Conservation (phyloP, 306 rosid genomes). For the Castanopsis chinensis region DNA sequence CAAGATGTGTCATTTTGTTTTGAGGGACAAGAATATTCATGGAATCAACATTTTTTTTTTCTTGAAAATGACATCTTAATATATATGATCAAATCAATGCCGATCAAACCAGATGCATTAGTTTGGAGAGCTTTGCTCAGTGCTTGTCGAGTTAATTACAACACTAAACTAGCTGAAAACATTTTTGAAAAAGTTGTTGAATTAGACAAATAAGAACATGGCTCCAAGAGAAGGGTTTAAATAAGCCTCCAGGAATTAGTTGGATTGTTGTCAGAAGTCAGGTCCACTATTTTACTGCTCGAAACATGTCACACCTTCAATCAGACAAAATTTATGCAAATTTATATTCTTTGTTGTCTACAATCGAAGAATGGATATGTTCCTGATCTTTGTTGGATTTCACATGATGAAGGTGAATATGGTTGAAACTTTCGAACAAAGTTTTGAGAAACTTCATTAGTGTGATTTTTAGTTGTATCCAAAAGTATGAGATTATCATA, state of each 20-base stretch:
- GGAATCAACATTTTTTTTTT: no score
- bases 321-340: conserved; percentile 34
- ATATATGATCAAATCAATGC: conserved; percentile 37
- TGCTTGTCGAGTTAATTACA: conserved; percentile 35
- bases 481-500: no score
- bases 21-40: no score
- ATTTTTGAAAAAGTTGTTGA: conserved; percentile 40
- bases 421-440: no score
- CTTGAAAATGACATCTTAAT: no score
- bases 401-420: no score
- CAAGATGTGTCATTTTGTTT: no score
- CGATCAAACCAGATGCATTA: conserved; percentile 38
- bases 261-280: conserved; percentile 42
- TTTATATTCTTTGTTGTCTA: conserved; percentile 29
- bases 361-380: conserved; percentile 30
- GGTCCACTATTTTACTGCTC: conserved; percentile 32
- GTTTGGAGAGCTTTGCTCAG: conserved; percentile 57
- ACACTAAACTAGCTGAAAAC: conserved; percentile 22
- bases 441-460: no score
- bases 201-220: conserved; percentile 27
- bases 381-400: no score
- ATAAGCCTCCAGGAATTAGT: conserved; percentile 41
- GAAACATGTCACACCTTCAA: conserved; percentile 34
- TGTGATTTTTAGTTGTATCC: no score
- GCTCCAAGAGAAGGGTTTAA: conserved; percentile 39